A percentile compares a stretch with the other conserved stretches of the same genome.
Conservation (phyloP, 176 grass and related monocot genomes). For the Areca catechu region DNA sequence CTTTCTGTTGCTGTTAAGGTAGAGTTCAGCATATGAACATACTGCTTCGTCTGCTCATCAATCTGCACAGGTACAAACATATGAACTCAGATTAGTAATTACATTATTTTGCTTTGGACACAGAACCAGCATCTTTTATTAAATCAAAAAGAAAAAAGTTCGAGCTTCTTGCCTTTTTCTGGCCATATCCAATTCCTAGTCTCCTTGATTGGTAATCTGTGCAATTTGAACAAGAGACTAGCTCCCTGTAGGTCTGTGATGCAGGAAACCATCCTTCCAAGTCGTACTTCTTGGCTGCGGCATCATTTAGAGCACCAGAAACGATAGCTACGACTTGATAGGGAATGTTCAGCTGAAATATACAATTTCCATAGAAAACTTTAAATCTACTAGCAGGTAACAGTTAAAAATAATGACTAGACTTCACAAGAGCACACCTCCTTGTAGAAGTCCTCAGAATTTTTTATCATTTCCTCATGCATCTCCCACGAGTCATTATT, state of each 20-base stretch:
- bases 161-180: slow-evolving; percentile 58
- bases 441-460: slow-evolving; percentile 83
- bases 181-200: slow-evolving; percentile 79
- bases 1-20: slow-evolving; percentile 90
- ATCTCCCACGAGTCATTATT: slow-evolving; percentile 66
- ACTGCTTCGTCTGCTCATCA: slow-evolving; percentile 76
- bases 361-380: slow-evolving; percentile 6
- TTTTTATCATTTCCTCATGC: slow-evolving; percentile 83
- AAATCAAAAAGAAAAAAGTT: neutral
- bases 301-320: slow-evolving; percentile 87
- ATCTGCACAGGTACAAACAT: slow-evolving; percentile 29
- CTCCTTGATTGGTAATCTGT: slow-evolving; percentile 92
- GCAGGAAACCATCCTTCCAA: slow-evolving; percentile 97
- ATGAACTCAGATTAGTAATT: too few relatives aligned
- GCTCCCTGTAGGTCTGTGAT: slow-evolving; percentile 77
- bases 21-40: slow-evolving; percentile 89
- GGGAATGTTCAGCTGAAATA: slow-evolving; percentile 67
- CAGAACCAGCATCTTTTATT: too few relatives aligned
- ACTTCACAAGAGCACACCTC: slow-evolving; percentile 22
- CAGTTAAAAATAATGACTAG: neutral
- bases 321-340: slow-evolving; percentile 91
- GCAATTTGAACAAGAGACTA: slow-evolving; percentile 94
- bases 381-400: neutral
- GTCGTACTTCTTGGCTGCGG: slow-evolving; percentile 94
- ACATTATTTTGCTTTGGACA: too few relatives aligned